Conservation (phyloP, 2,329 filamentous ascomycete species). For the Gliomastix tumulicola region DNA sequence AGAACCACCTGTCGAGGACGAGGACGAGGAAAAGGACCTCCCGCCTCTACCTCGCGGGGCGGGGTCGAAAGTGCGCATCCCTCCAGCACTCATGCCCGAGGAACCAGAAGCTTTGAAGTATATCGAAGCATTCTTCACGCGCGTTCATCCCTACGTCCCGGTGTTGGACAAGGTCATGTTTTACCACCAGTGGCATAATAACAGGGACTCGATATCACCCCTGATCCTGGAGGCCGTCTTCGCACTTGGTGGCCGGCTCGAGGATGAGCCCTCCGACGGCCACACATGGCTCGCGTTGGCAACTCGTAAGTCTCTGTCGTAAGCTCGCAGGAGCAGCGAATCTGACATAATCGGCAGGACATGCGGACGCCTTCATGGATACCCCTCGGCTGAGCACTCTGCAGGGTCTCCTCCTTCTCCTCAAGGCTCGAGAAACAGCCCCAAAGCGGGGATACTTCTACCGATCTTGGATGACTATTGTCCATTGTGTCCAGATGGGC, state of each 20-base stretch:
- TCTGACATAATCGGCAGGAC: too few relatives aligned
- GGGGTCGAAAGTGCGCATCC: conserved; percentile 77
- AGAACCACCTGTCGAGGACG: conserved; percentile 59
- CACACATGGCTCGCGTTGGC: conserved; percentile 91
- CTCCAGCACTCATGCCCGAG: conserved; percentile 85
- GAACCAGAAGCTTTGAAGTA: conserved; percentile 77
- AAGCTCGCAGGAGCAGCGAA: background rate
- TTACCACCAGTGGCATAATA: conserved; percentile 83
- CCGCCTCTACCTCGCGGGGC: conserved; percentile 62
- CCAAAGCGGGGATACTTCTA: conserved; percentile 95
- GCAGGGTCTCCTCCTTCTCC: conserved; percentile 77
- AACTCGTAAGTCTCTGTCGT: conserved; percentile 49
- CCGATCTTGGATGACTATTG: conserved; percentile 93
- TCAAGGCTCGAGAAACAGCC: conserved; percentile 87
- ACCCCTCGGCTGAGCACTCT: conserved; percentile 84
- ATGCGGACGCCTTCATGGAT: conserved; percentile 91
- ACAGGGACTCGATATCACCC: conserved; percentile 79
- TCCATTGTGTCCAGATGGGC: conserved; percentile 86
- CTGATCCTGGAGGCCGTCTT: conserved; percentile 86
- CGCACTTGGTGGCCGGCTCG: conserved; percentile 76
- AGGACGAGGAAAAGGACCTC: conserved; percentile 66
- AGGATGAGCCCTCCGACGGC: conserved; percentile 76
- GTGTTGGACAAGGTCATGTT: conserved; percentile 78
- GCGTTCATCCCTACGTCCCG: conserved; percentile 89
- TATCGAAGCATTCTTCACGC: conserved; percentile 83